phyloP scores from a whole-genome alignment of 1,284 basidiomycete species.

The Apiotrichum laibachii region DNA sequence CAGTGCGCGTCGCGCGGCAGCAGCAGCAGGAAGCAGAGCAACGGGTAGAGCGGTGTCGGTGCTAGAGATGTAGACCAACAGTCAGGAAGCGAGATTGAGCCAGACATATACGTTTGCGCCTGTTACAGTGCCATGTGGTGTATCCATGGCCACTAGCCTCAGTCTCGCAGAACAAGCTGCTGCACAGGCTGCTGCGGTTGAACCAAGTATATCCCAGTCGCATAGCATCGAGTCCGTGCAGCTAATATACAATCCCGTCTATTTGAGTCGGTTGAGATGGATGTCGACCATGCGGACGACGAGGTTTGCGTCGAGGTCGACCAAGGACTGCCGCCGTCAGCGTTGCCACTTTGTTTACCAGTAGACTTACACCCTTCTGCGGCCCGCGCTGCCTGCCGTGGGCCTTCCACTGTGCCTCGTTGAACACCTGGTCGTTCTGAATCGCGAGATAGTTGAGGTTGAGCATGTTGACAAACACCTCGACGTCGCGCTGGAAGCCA shows the following conservation, averaged over 20 bases:
- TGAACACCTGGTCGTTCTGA: constrained; percentile 20
- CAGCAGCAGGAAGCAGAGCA: background rate
- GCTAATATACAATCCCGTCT: background rate
- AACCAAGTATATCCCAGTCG: no score
- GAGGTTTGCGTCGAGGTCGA: constrained; percentile 15
- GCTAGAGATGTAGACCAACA: no score
- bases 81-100: no score
- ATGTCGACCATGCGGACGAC: constrained; percentile 19
- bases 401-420: constrained; percentile 5
- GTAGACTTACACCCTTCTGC: constrained; percentile 2
- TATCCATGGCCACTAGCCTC: no score
- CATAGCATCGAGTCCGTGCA: no score
- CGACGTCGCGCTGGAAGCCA: constrained; percentile 33
- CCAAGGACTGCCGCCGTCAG: background rate
- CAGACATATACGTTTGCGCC: no score
- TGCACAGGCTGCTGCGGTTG: no score
- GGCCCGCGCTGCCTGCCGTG: constrained; percentile 7
- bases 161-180: no score
- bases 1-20: background rate
- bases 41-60: background rate
- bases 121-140: no score
- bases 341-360: background rate
- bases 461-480: constrained; percentile 32
- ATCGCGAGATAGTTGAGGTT: constrained; percentile 38
- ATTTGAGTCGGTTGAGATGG: constrained; percentile 4